phyloP scores from a whole-genome alignment of 2,329 filamentous ascomycete species.

The Graphiopsis chlorocephala region DNA sequence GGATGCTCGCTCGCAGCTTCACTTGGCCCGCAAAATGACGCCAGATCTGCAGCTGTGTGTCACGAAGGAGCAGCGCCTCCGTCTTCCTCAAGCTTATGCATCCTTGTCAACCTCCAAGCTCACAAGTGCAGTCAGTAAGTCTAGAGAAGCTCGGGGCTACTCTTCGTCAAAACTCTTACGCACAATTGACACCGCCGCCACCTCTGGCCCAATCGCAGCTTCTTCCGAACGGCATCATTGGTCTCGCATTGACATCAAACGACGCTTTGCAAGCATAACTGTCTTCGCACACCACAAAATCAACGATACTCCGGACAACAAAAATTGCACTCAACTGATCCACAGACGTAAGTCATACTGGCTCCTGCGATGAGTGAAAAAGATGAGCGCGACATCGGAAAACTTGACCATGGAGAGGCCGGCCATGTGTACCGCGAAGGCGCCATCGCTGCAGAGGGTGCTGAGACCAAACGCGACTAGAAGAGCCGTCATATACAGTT shows the following conservation, averaged over 20 bases:
- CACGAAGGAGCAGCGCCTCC: not conserved
- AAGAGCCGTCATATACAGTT: slow-evolving; percentile 26
- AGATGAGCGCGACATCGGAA: not conserved
- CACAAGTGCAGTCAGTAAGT: not conserved
- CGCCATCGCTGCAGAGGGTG: not conserved
- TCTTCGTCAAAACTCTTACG: not conserved
- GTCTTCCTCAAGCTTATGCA: not conserved
- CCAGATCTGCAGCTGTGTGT: not conserved
- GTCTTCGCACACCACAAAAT: not conserved
- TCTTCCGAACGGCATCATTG: not conserved
- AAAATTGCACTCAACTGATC: not conserved
- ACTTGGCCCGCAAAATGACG: not conserved
- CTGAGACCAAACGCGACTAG: slow-evolving; percentile 19
- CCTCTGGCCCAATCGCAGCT: not conserved
- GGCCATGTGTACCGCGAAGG: not conserved
- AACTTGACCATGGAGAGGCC: not conserved
- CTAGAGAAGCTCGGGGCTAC: not conserved
- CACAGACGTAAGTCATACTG: not conserved
- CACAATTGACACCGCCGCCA: too few species aligned
- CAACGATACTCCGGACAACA: not conserved
- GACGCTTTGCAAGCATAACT: not conserved
- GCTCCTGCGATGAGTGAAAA: not conserved
- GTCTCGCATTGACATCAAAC: not conserved
- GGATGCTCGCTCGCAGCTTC: not conserved
- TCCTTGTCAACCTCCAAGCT: not conserved